A percentile compares a stretch with the other conserved stretches of the same genome.
Conservation (phyloP, 2,329 filamentous ascomycete genomes). For the Emmonsiellopsis sp. region DNA sequence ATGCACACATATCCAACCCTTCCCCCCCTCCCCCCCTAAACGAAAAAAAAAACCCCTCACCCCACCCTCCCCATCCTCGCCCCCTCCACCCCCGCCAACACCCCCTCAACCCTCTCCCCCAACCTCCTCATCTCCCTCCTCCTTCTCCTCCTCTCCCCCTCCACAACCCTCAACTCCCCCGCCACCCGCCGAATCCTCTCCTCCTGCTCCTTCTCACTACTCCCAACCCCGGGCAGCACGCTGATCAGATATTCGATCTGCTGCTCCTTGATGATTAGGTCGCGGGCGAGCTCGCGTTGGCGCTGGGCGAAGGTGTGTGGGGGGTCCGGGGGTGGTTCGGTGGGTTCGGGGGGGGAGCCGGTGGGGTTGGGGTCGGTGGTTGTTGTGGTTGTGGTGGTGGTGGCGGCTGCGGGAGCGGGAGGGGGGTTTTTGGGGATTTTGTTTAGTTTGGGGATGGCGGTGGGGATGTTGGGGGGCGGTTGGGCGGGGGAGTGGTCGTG, state of each 20-base stretch:
- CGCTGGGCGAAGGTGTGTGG: slow-evolving; percentile 33
- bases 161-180: slow-evolving; percentile 33
- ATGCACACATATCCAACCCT: too few relatives aligned
- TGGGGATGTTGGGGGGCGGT: slow-evolving; percentile 20
- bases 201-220: slow-evolving; percentile 36
- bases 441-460: slow-evolving; percentile 28
- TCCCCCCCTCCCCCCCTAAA: neutral
- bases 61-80: slow-evolving; percentile 14
- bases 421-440: slow-evolving; percentile 32
- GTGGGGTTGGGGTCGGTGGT: slow-evolving; percentile 1
- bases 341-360: slow-evolving; percentile 5
- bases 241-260: slow-evolving; percentile 42
- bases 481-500: slow-evolving; percentile 34
- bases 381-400: slow-evolving; percentile 16
- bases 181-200: slow-evolving; percentile 33
- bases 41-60: neutral
- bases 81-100: slow-evolving; percentile 30
- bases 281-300: slow-evolving; percentile 39
- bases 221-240: slow-evolving; percentile 36
- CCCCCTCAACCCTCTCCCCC: slow-evolving; percentile 31
- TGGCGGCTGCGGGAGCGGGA: slow-evolving; percentile 17
- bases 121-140: slow-evolving; percentile 32
- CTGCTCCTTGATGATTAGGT: slow-evolving; percentile 41
- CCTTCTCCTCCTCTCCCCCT: slow-evolving; percentile 33
- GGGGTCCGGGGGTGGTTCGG: slow-evolving; percentile 28